phyloP scores from a whole-genome alignment of 257 asterid genomes.

The Solanum gracilifrons region DNA sequence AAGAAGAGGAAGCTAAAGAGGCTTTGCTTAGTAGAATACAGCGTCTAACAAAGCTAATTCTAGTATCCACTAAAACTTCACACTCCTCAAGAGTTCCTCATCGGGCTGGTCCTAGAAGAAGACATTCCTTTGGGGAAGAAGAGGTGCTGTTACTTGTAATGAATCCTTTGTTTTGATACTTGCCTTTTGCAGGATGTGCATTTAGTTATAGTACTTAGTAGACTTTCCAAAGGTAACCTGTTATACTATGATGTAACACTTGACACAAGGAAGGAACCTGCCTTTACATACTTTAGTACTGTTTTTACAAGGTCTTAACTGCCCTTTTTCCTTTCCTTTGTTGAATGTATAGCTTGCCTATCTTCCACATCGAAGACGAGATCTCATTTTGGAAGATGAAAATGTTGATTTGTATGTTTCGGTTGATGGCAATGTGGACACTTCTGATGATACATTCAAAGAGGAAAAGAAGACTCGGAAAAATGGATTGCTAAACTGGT shows the following conservation, averaged over 20 bases:
- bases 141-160: conserved; percentile 41
- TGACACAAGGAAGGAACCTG: background rate
- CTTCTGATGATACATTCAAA: conserved; percentile 46
- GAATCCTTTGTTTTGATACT: conserved; percentile 2
- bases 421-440: conserved; percentile 58
- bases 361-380: conserved; percentile 98
- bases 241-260: background rate
- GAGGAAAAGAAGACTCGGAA: conserved; percentile 78
- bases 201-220: background rate
- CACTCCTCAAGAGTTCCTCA: conserved; percentile 70
- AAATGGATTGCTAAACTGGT: conserved; percentile 90
- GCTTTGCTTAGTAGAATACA: conserved; percentile 96
- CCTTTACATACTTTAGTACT: background rate
- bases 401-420: conserved; percentile 50
- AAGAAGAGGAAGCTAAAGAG: conserved; percentile 99
- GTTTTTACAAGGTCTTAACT: background rate
- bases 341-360: conserved; percentile 69
- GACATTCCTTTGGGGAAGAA: conserved; percentile 99
- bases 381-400: conserved; percentile 78
- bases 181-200: conserved; percentile 13
- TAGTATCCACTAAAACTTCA: conserved; percentile 85
- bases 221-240: background rate
- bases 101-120: conserved; percentile 66
- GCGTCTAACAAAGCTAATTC: conserved; percentile 85
- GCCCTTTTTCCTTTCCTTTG: background rate